Percentiles rank a stretch among this genome's conserved stretches.
Conservation (phyloP, 805 yeast species). For the Pichia sporocuriosa region DNA sequence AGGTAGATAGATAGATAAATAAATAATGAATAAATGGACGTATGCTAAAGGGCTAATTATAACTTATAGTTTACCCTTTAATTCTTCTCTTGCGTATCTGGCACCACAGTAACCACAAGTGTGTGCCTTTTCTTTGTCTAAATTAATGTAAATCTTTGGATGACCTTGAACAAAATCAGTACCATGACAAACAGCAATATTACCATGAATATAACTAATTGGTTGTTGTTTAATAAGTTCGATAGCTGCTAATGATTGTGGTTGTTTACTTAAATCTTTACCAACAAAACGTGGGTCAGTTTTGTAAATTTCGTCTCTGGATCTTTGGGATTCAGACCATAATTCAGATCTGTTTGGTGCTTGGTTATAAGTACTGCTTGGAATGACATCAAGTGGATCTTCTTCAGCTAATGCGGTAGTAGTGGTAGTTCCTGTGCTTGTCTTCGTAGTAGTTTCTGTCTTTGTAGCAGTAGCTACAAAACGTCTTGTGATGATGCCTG, state of each 20-base stretch:
- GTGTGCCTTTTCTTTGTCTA: conserved; percentile 66
- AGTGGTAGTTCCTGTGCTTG: conserved; percentile 14
- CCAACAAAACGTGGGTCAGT: conserved; percentile 64
- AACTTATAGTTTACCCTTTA: conserved; percentile 25
- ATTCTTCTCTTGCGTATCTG: conserved; percentile 52
- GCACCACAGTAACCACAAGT: conserved; percentile 80
- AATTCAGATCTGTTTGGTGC: conserved; percentile 69
- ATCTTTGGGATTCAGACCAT: conserved; percentile 68
- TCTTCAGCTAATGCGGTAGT: conserved; percentile 10
- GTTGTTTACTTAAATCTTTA: conserved; percentile 60
- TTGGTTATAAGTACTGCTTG: conserved; percentile 32
- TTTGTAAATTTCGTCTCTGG: conserved; percentile 49
- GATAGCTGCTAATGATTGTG: conserved; percentile 77
- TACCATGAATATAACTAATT: conserved; percentile 47
- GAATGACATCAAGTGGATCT: conserved; percentile 16
- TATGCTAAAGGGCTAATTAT: background rate
- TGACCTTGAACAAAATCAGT: conserved; percentile 75
- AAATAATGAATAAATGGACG: conserved; percentile 8
- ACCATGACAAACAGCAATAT: conserved; percentile 80
- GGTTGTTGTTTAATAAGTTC: conserved; percentile 76
- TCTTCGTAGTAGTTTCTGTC: conserved; percentile 11
- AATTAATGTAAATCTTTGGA: conserved; percentile 74
- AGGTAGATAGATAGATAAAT: conserved; percentile 10
- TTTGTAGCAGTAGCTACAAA: conserved; percentile 14
- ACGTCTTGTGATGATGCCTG: conserved; percentile 10